Evolutionary conservation across 1,139 yeast genomes (phyloP), one percentile per base, ranked within the genome.

Genomic region (Candida sp.): DNA sequence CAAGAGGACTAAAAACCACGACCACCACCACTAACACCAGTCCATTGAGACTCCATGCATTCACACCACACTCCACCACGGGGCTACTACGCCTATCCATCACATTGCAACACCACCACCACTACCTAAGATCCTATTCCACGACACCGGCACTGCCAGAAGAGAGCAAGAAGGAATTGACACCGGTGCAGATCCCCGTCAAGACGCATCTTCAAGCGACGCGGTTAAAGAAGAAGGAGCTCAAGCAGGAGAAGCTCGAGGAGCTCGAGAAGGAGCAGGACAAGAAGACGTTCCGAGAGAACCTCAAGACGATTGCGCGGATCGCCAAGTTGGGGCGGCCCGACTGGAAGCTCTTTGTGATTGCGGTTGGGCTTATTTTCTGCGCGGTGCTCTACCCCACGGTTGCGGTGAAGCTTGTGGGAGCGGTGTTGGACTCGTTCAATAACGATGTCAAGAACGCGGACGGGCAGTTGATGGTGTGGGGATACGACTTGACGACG

Each of bases 301-400:
- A 77, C 56, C 49, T 75, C 39, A 59, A 57, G 38, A 77, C 80
- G 2, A 68, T 77, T 9, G 60, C 60, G 32, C 63, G 81, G 38
- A 77, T 77, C 42, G 58, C 77, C 23, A 64, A 61, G 42, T 63
- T 77, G 7, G 81, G 82, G 2, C 67, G 66, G 46, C 79, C 80
- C 3, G 81, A 77, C 55, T 53, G 69, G 52, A 70, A 63, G 53
- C 62, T 75, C 5, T 77, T 77, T 51, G 49, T 76, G 3, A 65
- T 70, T 39, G 81, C 81, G 1, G 56, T 77, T 27, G 77, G 68
- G 8, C 76, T 77, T 56, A 77, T 77, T 22, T 62, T 77, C 30
- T 74, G 75, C 62, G 81, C 82, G 1, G 81, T 77, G 39, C 60
- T 77, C 41, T 77, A 77, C 53, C 82, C 82, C 1, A 77, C 81